Evolutionary conservation across 2,329 filamentous ascomycete genomes (phyloP).

Genomic region (Fusarium burgessii): DNA sequence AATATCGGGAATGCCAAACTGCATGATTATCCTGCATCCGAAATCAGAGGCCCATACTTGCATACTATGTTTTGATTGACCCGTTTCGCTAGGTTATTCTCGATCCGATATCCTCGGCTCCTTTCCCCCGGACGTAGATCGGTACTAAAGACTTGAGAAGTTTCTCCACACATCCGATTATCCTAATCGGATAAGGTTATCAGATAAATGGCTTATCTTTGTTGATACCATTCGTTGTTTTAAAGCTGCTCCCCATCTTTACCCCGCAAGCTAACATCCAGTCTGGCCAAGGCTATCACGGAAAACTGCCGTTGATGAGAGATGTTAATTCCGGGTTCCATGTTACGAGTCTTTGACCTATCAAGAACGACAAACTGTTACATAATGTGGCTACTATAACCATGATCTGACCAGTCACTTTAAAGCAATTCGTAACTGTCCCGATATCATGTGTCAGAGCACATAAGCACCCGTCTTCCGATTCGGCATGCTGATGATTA

Average conservation of each 20-base stretch:
- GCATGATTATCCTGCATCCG: background rate
- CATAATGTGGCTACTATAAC: background rate
- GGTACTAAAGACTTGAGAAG: background rate
- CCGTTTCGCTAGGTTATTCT: background rate
- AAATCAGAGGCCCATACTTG: background rate
- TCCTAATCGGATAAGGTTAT: background rate
- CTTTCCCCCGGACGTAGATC: background rate
- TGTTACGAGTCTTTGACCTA: background rate
- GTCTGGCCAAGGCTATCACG: background rate
- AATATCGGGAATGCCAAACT: background rate
- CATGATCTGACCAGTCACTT: background rate
- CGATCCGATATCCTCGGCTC: background rate
- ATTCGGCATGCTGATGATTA: background rate
- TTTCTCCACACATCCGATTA: background rate
- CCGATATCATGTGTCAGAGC: background rate
- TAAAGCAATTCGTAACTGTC: background rate
- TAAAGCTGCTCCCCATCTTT: background rate
- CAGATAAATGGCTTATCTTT: background rate
- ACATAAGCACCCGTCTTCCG: background rate
- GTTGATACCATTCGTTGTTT: background rate
- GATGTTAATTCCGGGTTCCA: background rate
- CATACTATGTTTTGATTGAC: background rate
- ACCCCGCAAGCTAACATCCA: background rate
- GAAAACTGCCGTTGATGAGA: background rate
- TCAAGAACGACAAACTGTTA: background rate